Base-by-base conservation (phyloP, 2,329 filamentous ascomycete genomes). In the Aspergillus alliaceus region DNA sequence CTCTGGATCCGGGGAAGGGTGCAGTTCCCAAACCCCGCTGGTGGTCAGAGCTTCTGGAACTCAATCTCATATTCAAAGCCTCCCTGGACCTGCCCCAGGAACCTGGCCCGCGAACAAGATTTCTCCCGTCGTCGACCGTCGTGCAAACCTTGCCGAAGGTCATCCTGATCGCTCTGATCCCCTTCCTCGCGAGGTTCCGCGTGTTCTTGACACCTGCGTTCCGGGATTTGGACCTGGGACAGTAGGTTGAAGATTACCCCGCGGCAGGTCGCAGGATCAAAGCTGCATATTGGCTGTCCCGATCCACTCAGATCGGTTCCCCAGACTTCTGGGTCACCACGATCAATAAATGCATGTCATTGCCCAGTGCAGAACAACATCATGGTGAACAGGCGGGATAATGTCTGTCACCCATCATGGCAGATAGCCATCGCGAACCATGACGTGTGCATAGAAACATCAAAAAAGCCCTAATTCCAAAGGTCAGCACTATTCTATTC, bases 11-110 rank as follows among this genome's bases (percentile, higher is more conserved):
- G 54, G 55, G 55, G 55, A 54, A 52, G 32, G 27, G 35, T 32
- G 46, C 48, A 35, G 47, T 24, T 49, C 20, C 34, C 52, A 46
- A 12, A 18, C 32, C 49, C 53, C 46, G 57, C 57, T 11, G 32
- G 49, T 60, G 58, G 58, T 58, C 58, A 60, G 58, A 58, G 58
- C 58, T 58, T 60, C 49, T 57, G 54, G 49, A 57, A 53, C 54
- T 57, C 49, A 35, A 53, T 53, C 44, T 48, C 24, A 22, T 18
- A 14, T 40, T 31, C 9, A 22, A n/a, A n/a, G 18, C 15, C 11
- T 22, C 6, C 44, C 44, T 32, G 29, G n/a, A 48, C 22, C 27
- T n/a, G n/a, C n/a, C 6, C 6, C 11, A 11, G 15, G 44, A 14
- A 34, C 44, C 15, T 14, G 27, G 8, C 11, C 11, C n/a, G 22